Evolutionary conservation across 2,329 filamentous ascomycete species (phyloP).

Genomic region (Sphaerostilbella broomeana): DNA sequence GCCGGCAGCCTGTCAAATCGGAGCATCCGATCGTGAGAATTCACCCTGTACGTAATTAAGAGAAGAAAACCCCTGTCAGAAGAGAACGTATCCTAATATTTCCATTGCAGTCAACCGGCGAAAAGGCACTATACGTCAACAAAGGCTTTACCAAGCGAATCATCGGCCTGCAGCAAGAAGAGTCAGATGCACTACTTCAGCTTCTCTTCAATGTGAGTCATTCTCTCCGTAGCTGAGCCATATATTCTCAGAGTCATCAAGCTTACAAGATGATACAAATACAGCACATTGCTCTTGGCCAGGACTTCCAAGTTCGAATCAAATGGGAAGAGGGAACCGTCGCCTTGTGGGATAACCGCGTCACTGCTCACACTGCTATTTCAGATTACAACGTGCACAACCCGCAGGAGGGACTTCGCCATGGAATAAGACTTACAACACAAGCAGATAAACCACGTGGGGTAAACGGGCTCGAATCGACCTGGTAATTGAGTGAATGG

Average conservation of each 20-base stretch:
- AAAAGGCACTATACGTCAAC: conserved; percentile 42
- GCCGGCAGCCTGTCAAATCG: conserved; percentile 4
- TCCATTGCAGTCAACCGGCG: conserved; percentile 26
- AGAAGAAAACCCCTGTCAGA: too few species aligned
- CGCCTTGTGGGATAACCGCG: conserved; percentile 44
- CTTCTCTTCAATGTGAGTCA: conserved; percentile 31
- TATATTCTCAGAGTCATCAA: too few species aligned
- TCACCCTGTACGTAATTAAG: conserved; percentile 38
- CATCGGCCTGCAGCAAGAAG: conserved; percentile 41
- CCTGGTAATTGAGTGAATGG: too few species aligned
- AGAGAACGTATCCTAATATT: too few species aligned
- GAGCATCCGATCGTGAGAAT: conserved; percentile 41
- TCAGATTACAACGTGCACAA: conserved; percentile 7
- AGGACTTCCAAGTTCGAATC: conserved; percentile 44
- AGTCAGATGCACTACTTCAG: conserved; percentile 40
- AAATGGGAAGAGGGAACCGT: conserved; percentile 44
- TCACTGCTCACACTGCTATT: conserved; percentile 8
- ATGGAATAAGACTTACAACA: conserved; percentile 7
- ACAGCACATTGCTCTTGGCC: conserved; percentile 40
- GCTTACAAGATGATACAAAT: too few species aligned
- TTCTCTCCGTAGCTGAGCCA: too few species aligned
- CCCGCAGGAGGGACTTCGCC: conserved; percentile 8
- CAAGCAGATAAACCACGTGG: conserved; percentile 9
- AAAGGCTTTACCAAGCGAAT: conserved; percentile 41
- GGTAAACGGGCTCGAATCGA: conserved; percentile 5